These are phyloP conservation scores for Phytopythium cucurbitacearum DNA, from an alignment of 352 stramenopile genomes.

Conservation along the genomic window DNA sequence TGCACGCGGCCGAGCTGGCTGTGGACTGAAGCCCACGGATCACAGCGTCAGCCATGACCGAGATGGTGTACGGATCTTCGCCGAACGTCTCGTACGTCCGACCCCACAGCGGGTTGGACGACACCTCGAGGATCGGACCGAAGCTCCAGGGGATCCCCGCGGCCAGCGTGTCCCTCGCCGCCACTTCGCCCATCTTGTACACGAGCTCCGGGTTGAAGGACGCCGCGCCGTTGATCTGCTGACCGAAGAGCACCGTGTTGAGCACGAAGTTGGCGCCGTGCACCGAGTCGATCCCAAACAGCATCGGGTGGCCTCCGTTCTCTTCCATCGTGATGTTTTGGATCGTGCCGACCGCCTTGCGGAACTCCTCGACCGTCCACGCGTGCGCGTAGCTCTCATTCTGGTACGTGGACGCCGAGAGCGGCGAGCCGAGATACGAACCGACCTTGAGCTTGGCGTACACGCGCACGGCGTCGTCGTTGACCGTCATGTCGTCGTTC, in stretches of 20 bases:
- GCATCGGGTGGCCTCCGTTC: conserved; percentile 46
- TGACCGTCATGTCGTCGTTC: conserved; percentile 20
- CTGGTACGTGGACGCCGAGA: conserved; percentile 5
- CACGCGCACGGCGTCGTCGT: conserved; percentile 20
- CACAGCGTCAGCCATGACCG: conserved; percentile 54
- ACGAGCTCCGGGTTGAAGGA: conserved; percentile 79
- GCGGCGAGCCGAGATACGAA: conserved; percentile 76
- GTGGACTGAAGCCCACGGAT: conserved; percentile 67
- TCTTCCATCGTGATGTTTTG: conserved; percentile 67
- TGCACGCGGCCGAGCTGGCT: conserved; percentile 55
- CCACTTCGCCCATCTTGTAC: conserved; percentile 49
- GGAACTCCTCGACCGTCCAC: conserved; percentile 47
- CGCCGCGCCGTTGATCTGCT: conserved; percentile 84
- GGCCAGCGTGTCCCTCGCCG: conserved; percentile 69
- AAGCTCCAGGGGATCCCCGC: conserved; percentile 87
- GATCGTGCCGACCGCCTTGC: conserved; percentile 55
- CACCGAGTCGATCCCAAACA: conserved; percentile 87
- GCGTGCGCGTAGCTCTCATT: conserved; percentile 22
- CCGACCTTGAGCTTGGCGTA: conserved; percentile 74
- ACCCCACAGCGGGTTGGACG: conserved; percentile 76
- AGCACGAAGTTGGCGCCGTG: conserved; percentile 84
- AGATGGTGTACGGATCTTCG: conserved; percentile 76
- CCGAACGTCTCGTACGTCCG: conserved; percentile 90
- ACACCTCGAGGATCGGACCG: conserved; percentile 69
- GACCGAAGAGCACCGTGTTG: conserved; percentile 68